Conservation (phyloP, 352 stramenopile species). For the Nothophytophthora sp. region DNA sequence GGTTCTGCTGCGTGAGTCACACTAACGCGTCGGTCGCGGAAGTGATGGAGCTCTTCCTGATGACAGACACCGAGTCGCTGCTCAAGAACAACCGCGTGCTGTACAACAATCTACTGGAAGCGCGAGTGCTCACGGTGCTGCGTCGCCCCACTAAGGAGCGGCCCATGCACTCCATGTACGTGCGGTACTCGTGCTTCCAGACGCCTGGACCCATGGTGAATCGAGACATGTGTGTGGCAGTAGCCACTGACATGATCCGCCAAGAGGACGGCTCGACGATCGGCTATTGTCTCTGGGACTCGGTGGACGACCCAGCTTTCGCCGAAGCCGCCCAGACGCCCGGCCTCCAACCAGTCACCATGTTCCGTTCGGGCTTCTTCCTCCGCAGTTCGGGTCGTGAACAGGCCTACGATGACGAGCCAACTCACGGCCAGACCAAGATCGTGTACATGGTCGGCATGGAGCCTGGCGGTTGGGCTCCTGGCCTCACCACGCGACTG, state of each 20-base stretch:
- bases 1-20: conserved; percentile 60
- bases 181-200: conserved; percentile 36
- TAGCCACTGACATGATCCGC: conserved; percentile 36
- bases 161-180: conserved; percentile 39
- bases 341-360: conserved; percentile 21
- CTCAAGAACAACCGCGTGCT: conserved; percentile 45
- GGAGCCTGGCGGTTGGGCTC: conserved; percentile 32
- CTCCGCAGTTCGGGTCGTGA: conserved; percentile 24
- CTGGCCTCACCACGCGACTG: conserved; percentile 31
- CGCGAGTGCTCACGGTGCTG: conserved; percentile 43
- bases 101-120: conserved; percentile 48
- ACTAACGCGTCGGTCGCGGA: conserved; percentile 37
- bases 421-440: conserved; percentile 34
- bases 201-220: conserved; percentile 37
- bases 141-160: conserved; percentile 28
- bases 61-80: conserved; percentile 37
- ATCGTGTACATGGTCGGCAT: conserved; percentile 62
- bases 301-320: conserved; percentile 41
- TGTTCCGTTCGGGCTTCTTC: conserved; percentile 62
- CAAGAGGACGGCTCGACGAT: conserved; percentile 45
- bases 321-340: conserved; percentile 11
- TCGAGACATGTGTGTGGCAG: conserved; percentile 32
- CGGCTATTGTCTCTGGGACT: conserved; percentile 68
- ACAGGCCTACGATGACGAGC: conserved; percentile 5
- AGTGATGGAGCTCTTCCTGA: conserved; percentile 51